phyloP scores from a whole-genome alignment of 169 alveolate genomes.

The Cryptosporidium ubiquitum region DNA sequence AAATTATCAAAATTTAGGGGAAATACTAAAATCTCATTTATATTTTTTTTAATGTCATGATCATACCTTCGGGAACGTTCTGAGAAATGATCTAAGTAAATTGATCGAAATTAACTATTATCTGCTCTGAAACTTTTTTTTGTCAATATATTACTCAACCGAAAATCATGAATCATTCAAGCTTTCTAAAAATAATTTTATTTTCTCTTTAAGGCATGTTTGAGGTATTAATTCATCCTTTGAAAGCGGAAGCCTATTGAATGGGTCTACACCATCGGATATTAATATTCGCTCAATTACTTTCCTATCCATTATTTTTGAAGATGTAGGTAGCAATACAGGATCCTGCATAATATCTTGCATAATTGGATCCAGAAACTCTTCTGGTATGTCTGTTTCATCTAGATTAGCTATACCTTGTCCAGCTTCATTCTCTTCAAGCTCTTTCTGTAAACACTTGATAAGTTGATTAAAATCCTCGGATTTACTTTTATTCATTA shows the following conservation, averaged over 20 bases:
- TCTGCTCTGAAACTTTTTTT: background rate
- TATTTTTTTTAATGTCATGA: too few species aligned
- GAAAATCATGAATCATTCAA: constrained; percentile 12
- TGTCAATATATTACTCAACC: background rate
- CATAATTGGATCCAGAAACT: constrained; percentile 91
- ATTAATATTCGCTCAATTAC: constrained; percentile 91
- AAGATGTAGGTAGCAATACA: constrained; percentile 90
- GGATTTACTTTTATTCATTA: constrained; percentile 52
- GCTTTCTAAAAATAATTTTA: constrained; percentile 78
- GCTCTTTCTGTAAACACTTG: constrained; percentile 56
- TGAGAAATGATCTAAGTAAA: background rate
- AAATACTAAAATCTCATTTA: too few species aligned
- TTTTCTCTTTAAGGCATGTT: constrained; percentile 86
- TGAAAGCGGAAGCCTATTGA: constrained; percentile 90
- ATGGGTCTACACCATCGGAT: constrained; percentile 93
- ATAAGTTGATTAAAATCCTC: constrained; percentile 73
- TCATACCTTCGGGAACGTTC: background rate
- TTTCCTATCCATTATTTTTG: constrained; percentile 88
- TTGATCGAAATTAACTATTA: background rate
- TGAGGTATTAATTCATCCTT: constrained; percentile 88
- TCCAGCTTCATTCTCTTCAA: constrained; percentile 72
- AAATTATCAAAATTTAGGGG: background rate
- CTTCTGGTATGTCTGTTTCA: constrained; percentile 89
- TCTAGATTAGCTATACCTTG: constrained; percentile 48
- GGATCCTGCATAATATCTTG: constrained; percentile 93